Conservation (phyloP, 225 moss, liverwort and hornwort genomes). For the Marchantia paleacea region DNA sequence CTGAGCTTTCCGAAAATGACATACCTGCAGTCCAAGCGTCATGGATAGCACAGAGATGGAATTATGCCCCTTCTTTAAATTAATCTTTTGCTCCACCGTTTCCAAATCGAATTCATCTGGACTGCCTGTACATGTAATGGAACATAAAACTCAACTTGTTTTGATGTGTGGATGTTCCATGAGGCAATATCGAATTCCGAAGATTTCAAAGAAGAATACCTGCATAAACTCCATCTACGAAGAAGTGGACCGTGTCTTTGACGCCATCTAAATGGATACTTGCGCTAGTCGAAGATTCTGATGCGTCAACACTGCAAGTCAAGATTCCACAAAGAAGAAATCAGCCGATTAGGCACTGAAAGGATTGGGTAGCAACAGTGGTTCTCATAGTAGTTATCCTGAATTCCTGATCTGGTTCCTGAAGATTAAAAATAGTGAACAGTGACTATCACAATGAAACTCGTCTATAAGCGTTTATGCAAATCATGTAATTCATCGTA, state of each 20-base stretch:
- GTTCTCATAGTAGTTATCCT: too few species aligned
- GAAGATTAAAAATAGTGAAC: neutral
- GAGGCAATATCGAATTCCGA: neutral
- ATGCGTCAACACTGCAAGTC: slow-evolving; percentile 27
- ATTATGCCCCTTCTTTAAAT: slow-evolving; percentile 29
- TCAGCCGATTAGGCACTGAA: neutral
- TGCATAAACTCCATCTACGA: slow-evolving; percentile 32
- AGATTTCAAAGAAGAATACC: slow-evolving; percentile 11
- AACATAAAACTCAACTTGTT: neutral
- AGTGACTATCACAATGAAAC: neutral
- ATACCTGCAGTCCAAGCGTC: slow-evolving; percentile 42
- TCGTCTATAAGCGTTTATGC: neutral
- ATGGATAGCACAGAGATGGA: slow-evolving; percentile 30
- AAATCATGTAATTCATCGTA: neutral
- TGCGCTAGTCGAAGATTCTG: neutral
- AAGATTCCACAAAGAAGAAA: neutral
- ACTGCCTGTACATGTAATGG: slow-evolving; percentile 19
- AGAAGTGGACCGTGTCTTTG: slow-evolving; percentile 32
- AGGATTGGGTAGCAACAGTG: neutral
- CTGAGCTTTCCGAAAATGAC: too few species aligned
- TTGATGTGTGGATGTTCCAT: neutral
- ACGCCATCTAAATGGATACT: slow-evolving; percentile 21
- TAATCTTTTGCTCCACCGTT: slow-evolving; percentile 8
- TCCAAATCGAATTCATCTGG: slow-evolving; percentile 8
- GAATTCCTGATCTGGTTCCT: too few species aligned